Conservation (phyloP, 2,329 filamentous ascomycete species). For the Aspergillus sclerotialis region DNA sequence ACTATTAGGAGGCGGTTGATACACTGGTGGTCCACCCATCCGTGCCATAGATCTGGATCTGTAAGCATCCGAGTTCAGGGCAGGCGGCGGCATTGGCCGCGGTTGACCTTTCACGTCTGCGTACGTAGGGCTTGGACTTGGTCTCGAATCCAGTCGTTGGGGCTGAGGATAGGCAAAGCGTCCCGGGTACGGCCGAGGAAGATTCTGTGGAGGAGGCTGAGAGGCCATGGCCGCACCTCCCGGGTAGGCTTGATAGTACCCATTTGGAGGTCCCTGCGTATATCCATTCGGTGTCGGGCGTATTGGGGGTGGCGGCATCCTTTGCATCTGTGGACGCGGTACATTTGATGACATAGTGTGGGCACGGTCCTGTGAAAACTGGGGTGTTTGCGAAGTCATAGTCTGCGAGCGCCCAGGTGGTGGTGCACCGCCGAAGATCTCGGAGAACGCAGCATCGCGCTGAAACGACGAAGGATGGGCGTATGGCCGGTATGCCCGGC, state of each 20-base stretch:
- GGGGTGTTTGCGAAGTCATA: conserved; percentile 73
- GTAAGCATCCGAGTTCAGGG: conserved; percentile 77
- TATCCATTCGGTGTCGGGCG: conserved; percentile 42
- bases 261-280: conserved; percentile 30
- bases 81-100: conserved; percentile 58
- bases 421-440: conserved; percentile 85
- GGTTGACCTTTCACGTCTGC: conserved; percentile 54
- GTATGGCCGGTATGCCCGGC: conserved; percentile 53
- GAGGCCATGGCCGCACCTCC: conserved; percentile 26
- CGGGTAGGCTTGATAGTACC: conserved; percentile 35
- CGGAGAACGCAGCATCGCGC: conserved; percentile 90
- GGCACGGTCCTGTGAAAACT: conserved; percentile 61
- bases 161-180: conserved; percentile 66
- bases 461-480: conserved; percentile 53
- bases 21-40: conserved; percentile 64
- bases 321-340: conserved; percentile 36
- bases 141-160: conserved; percentile 61
- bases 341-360: conserved; percentile 65
- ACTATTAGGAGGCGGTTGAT: conserved; percentile 55
- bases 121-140: conserved; percentile 43
- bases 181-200: conserved; percentile 57
- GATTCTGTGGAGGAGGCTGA: conserved; percentile 51
- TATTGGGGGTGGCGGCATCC: conserved; percentile 34
- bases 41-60: conserved; percentile 89
- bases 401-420: conserved; percentile 88